phyloP scores from a whole-genome alignment of 768 basidiomycete genomes.

The Paxillus involutus region DNA sequence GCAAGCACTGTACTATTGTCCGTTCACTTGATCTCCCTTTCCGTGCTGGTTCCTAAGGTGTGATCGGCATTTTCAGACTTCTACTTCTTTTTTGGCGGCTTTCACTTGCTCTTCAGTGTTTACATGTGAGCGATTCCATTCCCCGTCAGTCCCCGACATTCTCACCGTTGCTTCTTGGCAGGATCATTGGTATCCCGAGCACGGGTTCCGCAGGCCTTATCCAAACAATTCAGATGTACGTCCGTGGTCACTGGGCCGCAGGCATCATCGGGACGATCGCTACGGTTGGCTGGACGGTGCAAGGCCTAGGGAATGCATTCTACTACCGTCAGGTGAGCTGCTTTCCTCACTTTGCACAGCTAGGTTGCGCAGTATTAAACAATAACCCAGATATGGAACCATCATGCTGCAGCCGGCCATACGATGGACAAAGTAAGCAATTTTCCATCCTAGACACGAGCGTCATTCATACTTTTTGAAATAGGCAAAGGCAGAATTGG shows the following conservation, averaged over 20 bases:
- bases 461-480: conserved; percentile 12
- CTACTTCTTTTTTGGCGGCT: conserved; percentile 96
- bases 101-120: conserved; percentile 88
- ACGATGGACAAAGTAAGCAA: conserved; percentile 75
- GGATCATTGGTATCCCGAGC: conserved; percentile 93
- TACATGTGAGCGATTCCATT: conserved; percentile 68
- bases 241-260: conserved; percentile 68
- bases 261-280: conserved; percentile 81
- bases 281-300: conserved; percentile 84
- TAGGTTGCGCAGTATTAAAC: conserved; percentile 4
- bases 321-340: conserved; percentile 73
- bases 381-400: conserved; percentile 62
- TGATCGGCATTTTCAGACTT: conserved; percentile 56
- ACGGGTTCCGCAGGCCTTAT: conserved; percentile 96
- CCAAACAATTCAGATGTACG: conserved; percentile 84
- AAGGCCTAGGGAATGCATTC: conserved; percentile 78
- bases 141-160: conserved; percentile 18
- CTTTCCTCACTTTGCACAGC: conserved; percentile 13
- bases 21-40: conserved; percentile 33
- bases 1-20: conserved; percentile 92
- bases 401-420: conserved; percentile 83
- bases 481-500: conserved; percentile 83
- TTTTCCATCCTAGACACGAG: background rate
- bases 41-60: background rate
- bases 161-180: conserved; percentile 33